Conservation (phyloP, 331 rosid genomes). For the Phaseolus coccineus region DNA sequence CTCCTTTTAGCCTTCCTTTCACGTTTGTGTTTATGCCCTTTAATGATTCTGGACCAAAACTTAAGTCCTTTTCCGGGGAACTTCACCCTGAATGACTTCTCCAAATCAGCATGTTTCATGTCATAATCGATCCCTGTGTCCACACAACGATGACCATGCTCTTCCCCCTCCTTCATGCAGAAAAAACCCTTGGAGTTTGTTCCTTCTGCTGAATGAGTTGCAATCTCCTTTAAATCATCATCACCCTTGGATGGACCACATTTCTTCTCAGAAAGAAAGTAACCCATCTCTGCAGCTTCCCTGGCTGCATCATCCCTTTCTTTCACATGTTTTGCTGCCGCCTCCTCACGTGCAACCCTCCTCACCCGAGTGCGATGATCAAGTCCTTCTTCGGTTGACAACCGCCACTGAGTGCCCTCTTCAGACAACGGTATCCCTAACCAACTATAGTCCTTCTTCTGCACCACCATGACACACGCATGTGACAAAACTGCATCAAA, state of each 20-base stretch:
- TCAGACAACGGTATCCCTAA: constrained; percentile 74
- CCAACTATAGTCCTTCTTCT: constrained; percentile 91
- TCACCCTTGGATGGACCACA: constrained; percentile 50
- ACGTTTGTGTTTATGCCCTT: constrained; percentile 58
- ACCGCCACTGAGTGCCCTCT: constrained; percentile 52
- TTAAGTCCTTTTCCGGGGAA: constrained; percentile 70
- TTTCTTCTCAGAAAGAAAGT: constrained; percentile 62
- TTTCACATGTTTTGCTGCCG: constrained; percentile 51
- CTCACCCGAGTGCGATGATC: constrained; percentile 75
- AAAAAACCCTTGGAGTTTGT: constrained; percentile 53
- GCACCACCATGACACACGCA: constrained; percentile 73
- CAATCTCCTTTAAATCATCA: constrained; percentile 53
- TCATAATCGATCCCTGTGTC: constrained; percentile 85
- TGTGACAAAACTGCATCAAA: constrained; percentile 83
- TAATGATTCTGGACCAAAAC: constrained; percentile 68
- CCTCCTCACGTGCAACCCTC: constrained; percentile 79
- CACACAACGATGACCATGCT: constrained; percentile 74
- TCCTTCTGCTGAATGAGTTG: constrained; percentile 43
- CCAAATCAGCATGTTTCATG: constrained; percentile 82
- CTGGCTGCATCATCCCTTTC: constrained; percentile 79
- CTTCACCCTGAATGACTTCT: constrained; percentile 76
- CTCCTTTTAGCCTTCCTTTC: constrained; percentile 72
- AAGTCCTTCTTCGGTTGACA: constrained; percentile 75
- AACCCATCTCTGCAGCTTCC: constrained; percentile 82
- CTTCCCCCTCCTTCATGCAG: constrained; percentile 71